Evolutionary conservation across 202 grass and related monocot species (phyloP).

Genomic region (Schoenoplectus tabernaemontani): DNA sequence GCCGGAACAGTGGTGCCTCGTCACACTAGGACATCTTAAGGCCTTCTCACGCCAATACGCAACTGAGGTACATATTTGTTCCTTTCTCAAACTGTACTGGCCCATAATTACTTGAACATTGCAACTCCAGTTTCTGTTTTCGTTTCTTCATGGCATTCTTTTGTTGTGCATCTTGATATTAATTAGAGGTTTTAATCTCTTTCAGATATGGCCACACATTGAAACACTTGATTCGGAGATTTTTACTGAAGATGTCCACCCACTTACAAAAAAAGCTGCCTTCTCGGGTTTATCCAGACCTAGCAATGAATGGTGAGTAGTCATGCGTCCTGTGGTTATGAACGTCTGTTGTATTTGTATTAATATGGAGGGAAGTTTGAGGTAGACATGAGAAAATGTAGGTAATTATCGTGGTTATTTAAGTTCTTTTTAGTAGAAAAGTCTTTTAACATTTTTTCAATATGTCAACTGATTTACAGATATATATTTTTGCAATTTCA

Average conservation of each 20-base stretch:
- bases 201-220: conserved; percentile 89
- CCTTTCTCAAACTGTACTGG: neutral
- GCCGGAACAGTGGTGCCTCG: conserved; percentile 93
- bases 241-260: conserved; percentile 52
- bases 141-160: neutral
- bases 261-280: conserved; percentile 64
- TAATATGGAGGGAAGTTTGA: neutral
- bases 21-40: conserved; percentile 87
- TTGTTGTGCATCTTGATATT: conserved; percentile 6
- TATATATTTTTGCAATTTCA: neutral
- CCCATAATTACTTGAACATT: neutral
- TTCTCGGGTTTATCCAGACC: conserved; percentile 70
- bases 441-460: neutral
- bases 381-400: neutral
- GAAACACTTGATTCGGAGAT: conserved; percentile 56
- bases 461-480: conserved; percentile 1
- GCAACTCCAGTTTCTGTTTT: neutral
- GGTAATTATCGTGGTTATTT: neutral
- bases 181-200: neutral
- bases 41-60: conserved; percentile 95
- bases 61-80: conserved; percentile 54
- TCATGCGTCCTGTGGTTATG: neutral
- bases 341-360: conserved; percentile 11
- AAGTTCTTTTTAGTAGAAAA: neutral
- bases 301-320: conserved; percentile 36